Evolutionary conservation across 148 eudicot genomes (phyloP).

Genomic region (Amaranthus hypochondriacus): DNA sequence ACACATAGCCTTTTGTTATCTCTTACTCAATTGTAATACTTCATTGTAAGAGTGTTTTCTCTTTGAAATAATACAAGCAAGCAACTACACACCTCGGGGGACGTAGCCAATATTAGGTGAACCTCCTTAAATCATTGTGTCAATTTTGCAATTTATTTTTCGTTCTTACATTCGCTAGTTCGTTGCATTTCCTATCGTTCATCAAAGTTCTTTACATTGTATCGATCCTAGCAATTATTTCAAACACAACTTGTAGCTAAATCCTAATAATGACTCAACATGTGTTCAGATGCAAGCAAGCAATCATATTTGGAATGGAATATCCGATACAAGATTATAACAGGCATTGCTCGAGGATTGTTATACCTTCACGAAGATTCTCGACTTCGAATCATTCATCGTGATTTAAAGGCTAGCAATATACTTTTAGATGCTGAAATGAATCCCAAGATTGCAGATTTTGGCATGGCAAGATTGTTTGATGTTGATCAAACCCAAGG

Average conservation of each 20-base stretch:
- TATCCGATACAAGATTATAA: constrained; percentile 29
- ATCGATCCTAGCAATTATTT: no score
- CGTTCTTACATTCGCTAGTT: no score
- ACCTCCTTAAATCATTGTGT: neutral
- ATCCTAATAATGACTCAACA: neutral
- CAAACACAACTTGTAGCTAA: neutral
- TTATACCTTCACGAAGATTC: constrained; percentile 38
- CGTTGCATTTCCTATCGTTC: no score
- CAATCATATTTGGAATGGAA: constrained; percentile 26
- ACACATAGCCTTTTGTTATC: no score
- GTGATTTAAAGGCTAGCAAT: constrained; percentile 35
- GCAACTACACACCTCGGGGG: no score
- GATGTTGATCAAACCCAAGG: constrained; percentile 32
- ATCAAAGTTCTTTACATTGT: no score
- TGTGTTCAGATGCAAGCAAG: constrained; percentile 23
- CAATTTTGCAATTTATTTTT: no score
- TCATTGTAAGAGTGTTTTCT: no score
- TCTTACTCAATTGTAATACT: no score
- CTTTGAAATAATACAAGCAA: no score
- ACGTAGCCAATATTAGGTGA: no score
- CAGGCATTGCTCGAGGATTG: constrained; percentile 35
- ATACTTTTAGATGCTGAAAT: constrained; percentile 31
- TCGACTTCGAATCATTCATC: constrained; percentile 28
- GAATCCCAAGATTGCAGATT: constrained; percentile 38
- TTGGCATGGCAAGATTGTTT: constrained; percentile 36